Evolutionary conservation across 768 basidiomycete genomes (phyloP).

Genomic region (Lentinula edodes): DNA sequence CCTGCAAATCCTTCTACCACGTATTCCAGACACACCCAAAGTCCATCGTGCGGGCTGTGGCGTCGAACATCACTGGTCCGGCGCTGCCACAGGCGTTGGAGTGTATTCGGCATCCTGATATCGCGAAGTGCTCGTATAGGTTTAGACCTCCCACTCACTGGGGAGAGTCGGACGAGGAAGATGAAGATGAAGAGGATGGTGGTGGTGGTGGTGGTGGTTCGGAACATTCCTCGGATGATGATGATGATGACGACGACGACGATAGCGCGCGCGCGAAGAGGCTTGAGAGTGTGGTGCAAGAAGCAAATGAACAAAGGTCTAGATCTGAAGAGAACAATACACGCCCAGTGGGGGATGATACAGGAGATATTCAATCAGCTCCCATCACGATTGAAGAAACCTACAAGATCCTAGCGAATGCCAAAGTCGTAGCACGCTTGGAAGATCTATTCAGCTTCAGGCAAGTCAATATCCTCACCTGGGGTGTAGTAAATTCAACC

Average conservation of each 20-base stretch:
- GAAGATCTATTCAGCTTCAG: constrained; percentile 36
- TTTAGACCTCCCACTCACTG: neutral
- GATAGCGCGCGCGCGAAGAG: too few species aligned
- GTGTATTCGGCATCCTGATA: constrained; percentile 14
- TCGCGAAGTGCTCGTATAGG: constrained; percentile 5
- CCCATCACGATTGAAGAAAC: constrained; percentile 17
- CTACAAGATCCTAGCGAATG: constrained; percentile 17
- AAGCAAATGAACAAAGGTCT: too few species aligned
- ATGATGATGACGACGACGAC: too few species aligned
- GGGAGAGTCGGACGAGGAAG: neutral
- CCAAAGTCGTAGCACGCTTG: constrained; percentile 18
- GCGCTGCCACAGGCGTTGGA: constrained; percentile 25
- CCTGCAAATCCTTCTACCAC: constrained; percentile 24
- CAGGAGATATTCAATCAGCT: neutral
- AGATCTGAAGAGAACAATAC: constrained; percentile 5
- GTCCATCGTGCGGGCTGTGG: constrained; percentile 24
- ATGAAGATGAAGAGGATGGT: neutral
- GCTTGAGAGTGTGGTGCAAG: too few species aligned
- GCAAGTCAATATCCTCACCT: constrained; percentile 13
- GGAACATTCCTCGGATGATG: too few species aligned
- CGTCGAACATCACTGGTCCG: constrained; percentile 22
- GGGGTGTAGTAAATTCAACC: neutral
- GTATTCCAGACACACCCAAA: constrained; percentile 22
- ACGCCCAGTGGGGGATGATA: too few species aligned
- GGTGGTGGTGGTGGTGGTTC: too few species aligned